Evolutionary conservation across 2,329 filamentous ascomycete genomes (phyloP).

Genomic region (Cladosporium sp.): DNA sequence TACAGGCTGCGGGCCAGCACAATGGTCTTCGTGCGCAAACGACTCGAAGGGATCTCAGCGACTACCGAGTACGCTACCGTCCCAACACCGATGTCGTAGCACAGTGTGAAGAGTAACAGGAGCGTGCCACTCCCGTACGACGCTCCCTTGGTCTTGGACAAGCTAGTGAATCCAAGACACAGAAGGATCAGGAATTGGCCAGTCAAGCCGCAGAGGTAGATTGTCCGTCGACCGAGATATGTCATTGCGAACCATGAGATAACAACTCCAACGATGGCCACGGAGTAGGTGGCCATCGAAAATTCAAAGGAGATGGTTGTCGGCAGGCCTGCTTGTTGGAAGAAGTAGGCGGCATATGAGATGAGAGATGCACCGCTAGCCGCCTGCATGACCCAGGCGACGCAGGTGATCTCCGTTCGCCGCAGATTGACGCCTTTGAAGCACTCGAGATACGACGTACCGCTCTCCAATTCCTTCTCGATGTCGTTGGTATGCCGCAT

Average conservation of each 20-base stretch:
- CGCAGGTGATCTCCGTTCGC: slow-evolving; percentile 29
- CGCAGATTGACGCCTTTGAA: slow-evolving; percentile 42
- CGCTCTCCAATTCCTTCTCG: slow-evolving; percentile 27
- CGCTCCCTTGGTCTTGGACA: slow-evolving; percentile 14
- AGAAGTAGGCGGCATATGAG: slow-evolving; percentile 34
- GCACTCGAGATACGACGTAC: slow-evolving; percentile 34
- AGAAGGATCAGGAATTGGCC: slow-evolving; percentile 18
- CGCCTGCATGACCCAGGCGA: slow-evolving; percentile 30
- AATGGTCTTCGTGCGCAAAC: slow-evolving; percentile 26
- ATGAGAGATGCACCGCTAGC: slow-evolving; percentile 31
- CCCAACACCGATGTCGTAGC: slow-evolving; percentile 82
- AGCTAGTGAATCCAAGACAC: slow-evolving; percentile 23
- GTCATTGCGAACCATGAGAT: slow-evolving; percentile 32
- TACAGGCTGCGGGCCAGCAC: slow-evolving; percentile 24
- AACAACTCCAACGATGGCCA: slow-evolving; percentile 30
- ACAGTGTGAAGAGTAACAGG: slow-evolving; percentile 65
- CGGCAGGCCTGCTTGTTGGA: slow-evolving; percentile 32
- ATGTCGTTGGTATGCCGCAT: slow-evolving; percentile 33
- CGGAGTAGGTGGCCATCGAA: slow-evolving; percentile 20
- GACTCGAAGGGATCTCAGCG: slow-evolving; percentile 24
- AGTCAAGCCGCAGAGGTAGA: slow-evolving; percentile 30
- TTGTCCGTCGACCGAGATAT: slow-evolving; percentile 31
- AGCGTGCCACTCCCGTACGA: slow-evolving; percentile 21
- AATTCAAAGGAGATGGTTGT: slow-evolving; percentile 19
- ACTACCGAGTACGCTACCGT: slow-evolving; percentile 61